These are phyloP conservation scores for Acanthamoeba triangularis DNA, from an alignment of 208 protist species.

Conservation along the genomic window DNA sequence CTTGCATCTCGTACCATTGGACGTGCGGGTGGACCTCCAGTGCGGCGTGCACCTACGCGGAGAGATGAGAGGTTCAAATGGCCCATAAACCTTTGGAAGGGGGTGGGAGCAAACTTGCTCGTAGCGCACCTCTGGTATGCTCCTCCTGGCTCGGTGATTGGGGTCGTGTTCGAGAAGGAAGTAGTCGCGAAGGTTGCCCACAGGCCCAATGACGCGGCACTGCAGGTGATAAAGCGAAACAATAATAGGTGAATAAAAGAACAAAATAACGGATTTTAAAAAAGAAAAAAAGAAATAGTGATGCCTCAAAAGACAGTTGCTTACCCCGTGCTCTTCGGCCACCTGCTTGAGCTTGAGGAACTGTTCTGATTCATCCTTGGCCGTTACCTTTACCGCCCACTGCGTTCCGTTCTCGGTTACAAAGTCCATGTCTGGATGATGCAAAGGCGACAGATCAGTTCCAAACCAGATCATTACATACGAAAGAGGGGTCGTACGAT, in stretches of 20 bases:
- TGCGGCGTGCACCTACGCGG: background rate
- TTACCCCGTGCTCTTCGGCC: background rate
- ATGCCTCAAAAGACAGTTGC: background rate
- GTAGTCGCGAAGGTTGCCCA: background rate
- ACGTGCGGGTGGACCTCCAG: background rate
- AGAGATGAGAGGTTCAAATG: too few relatives aligned
- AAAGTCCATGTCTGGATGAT: background rate
- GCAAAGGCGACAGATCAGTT: too few relatives aligned
- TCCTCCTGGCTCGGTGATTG: background rate
- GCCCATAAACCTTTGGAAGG: background rate
- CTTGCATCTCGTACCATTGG: background rate
- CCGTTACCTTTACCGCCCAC: background rate
- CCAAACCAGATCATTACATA: too few relatives aligned
- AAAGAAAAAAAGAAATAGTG: background rate
- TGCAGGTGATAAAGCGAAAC: too few relatives aligned
- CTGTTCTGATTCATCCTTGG: background rate
- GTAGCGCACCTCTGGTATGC: background rate
- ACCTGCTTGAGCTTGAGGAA: background rate
- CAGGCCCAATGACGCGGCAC: background rate
- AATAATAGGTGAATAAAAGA: background rate
- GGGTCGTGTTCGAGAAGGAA: constrained; percentile 50
- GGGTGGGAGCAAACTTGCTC: background rate
- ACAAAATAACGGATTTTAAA: background rate
- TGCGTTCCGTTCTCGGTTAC: background rate
- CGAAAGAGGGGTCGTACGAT: too few relatives aligned